Evolutionary conservation across 78 protist species (phyloP), one percentile per base, ranked within the genome.

Genomic region (Speleostelium caveatum): DNA sequence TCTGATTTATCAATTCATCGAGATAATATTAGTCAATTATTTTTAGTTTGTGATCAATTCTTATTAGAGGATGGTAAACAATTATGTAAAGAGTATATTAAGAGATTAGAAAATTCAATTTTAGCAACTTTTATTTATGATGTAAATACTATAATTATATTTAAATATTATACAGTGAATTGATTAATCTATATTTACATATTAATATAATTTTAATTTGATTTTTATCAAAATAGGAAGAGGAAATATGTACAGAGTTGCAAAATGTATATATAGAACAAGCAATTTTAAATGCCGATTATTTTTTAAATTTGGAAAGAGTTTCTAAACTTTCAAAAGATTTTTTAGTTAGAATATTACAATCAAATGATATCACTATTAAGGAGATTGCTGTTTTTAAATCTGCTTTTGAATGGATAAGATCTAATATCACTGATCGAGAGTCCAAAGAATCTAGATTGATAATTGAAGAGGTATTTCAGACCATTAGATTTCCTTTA

Each of bases 1-100:
- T 69, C 79, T 7, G 60, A 83, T 6, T 51, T 83, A 28, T 30
- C 51, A 0, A 63, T 83, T 32, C 36, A 83, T 51, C 41, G 59
- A 26, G 77, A 83, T 35, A 58, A 59, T 59, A n/a, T 83, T 26
- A 69, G 42, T 21, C 14, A 51, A 26, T 41, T 83, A 61, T 83
- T 71, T 59, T 28, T 69, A 30, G 77, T 69, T 22, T 83, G 91
- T 42, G 91, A 83, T 58, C 91, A 83, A 42, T 83, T 83, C 61
- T 75, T 83, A 38, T 60, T 83, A 30, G 80, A 83, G 45, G 79
- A 69, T 42, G 91, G 91, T 33, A 83, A 83, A 59, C 73, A 83
- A 83, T 33, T 69, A 3, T 83, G 91, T 42, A 69, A 62, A 30
- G 60, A 55, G 24, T 69, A 33, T 49, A 69, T 83, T 39, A 67